Percentiles rank a stretch among this genome's conserved stretches.
Conservation (phyloP, 2,329 filamentous ascomycete genomes). For the Verruconis gallopava region DNA sequence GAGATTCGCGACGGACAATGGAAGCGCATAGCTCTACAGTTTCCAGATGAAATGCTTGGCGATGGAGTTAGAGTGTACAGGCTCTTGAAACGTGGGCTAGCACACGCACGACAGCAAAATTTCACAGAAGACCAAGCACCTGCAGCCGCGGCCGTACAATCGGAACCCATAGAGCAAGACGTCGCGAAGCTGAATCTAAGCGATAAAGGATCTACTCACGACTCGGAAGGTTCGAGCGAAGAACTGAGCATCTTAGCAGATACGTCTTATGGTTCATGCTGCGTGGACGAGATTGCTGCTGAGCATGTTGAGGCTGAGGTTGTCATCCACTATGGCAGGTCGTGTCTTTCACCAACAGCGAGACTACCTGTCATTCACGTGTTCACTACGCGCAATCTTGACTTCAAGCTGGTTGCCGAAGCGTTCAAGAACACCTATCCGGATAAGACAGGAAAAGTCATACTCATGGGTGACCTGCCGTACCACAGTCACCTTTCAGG, state of each 20-base stretch:
- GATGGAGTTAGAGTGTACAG: slow-evolving; percentile 74
- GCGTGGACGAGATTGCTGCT: slow-evolving; percentile 90
- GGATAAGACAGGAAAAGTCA: slow-evolving; percentile 48
- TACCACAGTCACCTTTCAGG: slow-evolving; percentile 61
- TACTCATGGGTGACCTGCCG: slow-evolving; percentile 82
- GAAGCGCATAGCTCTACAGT: slow-evolving; percentile 77
- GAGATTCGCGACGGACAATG: slow-evolving; percentile 65
- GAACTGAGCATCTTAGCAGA: slow-evolving; percentile 78
- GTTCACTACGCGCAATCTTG: slow-evolving; percentile 63
- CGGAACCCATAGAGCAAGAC: not conserved
- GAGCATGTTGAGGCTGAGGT: slow-evolving; percentile 86
- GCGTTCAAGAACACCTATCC: slow-evolving; percentile 59
- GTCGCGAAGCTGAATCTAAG: slow-evolving; percentile 7
- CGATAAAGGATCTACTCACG: not conserved
- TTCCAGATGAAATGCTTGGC: slow-evolving; percentile 81
- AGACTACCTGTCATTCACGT: slow-evolving; percentile 80
- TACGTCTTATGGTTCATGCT: slow-evolving; percentile 94
- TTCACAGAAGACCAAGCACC: slow-evolving; percentile 1
- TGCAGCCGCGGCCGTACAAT: not conserved
- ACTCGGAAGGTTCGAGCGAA: slow-evolving; percentile 23
- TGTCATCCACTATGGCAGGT: slow-evolving; percentile 85
- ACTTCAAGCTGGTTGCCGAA: slow-evolving; percentile 43
- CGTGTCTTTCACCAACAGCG: slow-evolving; percentile 82
- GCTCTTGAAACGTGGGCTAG: slow-evolving; percentile 42
- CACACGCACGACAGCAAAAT: not conserved